These are phyloP conservation scores for Rhodosporidiobolus sp. DNA, from an alignment of 768 basidiomycete species.

Conservation along the genomic window DNA sequence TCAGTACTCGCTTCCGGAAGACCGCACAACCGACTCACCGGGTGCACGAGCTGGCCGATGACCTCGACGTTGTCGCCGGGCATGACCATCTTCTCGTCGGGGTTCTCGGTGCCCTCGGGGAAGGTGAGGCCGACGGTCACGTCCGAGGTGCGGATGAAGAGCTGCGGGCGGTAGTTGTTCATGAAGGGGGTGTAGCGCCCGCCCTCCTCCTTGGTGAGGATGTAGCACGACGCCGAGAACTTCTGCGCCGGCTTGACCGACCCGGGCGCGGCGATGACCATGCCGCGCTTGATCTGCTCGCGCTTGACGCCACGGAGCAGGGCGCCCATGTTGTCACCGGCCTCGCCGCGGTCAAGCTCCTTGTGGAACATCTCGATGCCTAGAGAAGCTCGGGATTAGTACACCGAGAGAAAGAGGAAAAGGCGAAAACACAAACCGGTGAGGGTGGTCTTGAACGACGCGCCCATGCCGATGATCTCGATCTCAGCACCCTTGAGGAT, in stretches of 20 bases:
- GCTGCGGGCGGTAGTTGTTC: constrained; percentile 83
- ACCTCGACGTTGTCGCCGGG: constrained; percentile 97
- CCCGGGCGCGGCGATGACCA: constrained; percentile 82
- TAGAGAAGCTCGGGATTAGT: not conserved
- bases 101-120: constrained; percentile 77
- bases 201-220: constrained; percentile 81
- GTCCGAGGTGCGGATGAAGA: constrained; percentile 93
- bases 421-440: constrained; percentile 76
- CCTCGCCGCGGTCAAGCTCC: constrained; percentile 95
- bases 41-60: constrained; percentile 73
- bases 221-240: constrained; percentile 88
- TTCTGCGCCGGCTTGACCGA: constrained; percentile 91
- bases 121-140: constrained; percentile 79
- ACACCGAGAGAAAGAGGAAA: not conserved
- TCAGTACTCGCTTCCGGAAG: not conserved
- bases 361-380: constrained; percentile 93
- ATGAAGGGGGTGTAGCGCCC: constrained; percentile 65
- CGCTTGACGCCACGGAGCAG: constrained; percentile 95
- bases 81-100: constrained; percentile 65
- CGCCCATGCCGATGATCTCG: constrained; percentile 84
- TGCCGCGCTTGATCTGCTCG: constrained; percentile 89
- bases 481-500: constrained; percentile 89
- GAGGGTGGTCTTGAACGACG: constrained; percentile 79
- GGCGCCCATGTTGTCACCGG: constrained; percentile 99
- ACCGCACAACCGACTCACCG: constrained; percentile 49